Conservation (phyloP, 1,139 yeast genomes). For the Kazachstania sp. region DNA sequence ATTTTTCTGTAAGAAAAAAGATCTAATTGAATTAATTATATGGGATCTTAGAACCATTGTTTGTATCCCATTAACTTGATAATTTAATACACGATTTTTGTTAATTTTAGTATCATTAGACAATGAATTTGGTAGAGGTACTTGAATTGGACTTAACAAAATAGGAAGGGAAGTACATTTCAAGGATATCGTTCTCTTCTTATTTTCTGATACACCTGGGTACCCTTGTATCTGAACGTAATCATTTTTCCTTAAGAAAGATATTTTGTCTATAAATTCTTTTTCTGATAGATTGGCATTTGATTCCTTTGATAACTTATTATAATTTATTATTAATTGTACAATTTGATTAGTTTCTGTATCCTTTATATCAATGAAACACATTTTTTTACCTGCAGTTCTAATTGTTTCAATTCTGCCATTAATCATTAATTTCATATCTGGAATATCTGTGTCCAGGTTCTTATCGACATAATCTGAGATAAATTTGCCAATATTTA, state of each 20-base stretch:
- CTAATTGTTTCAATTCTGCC: conserved; percentile 27
- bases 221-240: conserved; percentile 52
- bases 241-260: conserved; percentile 60
- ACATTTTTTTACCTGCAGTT: conserved; percentile 28
- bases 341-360: conserved; percentile 5
- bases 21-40: conserved; percentile 47
- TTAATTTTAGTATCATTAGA: conserved; percentile 50
- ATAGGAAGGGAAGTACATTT: conserved; percentile 44
- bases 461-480: conserved; percentile 1
- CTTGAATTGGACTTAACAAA: conserved; percentile 61
- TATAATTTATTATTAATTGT: conserved; percentile 18
- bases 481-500: conserved; percentile 8
- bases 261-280: conserved; percentile 41
- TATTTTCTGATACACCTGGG: conserved; percentile 69
- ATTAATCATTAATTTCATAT: conserved; percentile 2
- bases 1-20: conserved; percentile 44
- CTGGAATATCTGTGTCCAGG: not conserved
- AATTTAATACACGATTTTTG: conserved; percentile 65
- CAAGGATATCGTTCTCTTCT: conserved; percentile 56
- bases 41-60: conserved; percentile 47
- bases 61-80: conserved; percentile 49
- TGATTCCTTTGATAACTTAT: conserved; percentile 4
- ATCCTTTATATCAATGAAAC: conserved; percentile 24
- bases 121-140: conserved; percentile 59
- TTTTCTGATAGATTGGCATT: conserved; percentile 16